phyloP scores from a whole-genome alignment of 1,139 yeast genomes.

The Martiniozyma asiatica region DNA sequence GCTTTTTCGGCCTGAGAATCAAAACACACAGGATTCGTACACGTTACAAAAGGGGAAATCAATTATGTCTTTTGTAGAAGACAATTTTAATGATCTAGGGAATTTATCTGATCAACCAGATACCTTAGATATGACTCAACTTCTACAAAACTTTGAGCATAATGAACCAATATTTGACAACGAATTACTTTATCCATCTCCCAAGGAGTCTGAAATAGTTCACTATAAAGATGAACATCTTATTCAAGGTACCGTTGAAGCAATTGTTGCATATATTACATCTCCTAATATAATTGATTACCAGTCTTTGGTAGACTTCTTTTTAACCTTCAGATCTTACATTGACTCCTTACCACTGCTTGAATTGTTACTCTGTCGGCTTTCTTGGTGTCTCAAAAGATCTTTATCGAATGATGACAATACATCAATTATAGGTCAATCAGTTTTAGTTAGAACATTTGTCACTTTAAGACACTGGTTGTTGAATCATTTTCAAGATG shows the following conservation, averaged over 20 bases:
- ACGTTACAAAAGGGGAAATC: no score
- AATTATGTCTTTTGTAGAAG: background rate
- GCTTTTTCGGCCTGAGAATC: no score
- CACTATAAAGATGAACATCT: constrained; percentile 10
- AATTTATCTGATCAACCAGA: background rate
- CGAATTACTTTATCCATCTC: constrained; percentile 20
- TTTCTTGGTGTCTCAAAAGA: constrained; percentile 58
- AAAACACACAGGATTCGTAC: no score
- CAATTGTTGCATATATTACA: constrained; percentile 63
- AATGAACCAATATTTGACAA: constrained; percentile 24
- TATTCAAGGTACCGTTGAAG: constrained; percentile 24
- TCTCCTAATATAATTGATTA: constrained; percentile 74
- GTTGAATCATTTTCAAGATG: constrained; percentile 62
- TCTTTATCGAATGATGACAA: constrained; percentile 19
- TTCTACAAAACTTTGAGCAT: constrained; percentile 18
- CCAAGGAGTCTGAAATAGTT: constrained; percentile 20
- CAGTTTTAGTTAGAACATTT: constrained; percentile 73
- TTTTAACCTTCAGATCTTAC: constrained; percentile 71
- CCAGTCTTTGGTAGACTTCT: constrained; percentile 69
- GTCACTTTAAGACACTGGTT: constrained; percentile 87
- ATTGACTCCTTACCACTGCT: constrained; percentile 45
- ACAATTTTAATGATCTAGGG: background rate
- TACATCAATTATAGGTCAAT: constrained; percentile 43
- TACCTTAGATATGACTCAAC: constrained; percentile 11
- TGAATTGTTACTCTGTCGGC: constrained; percentile 48